Evolutionary conservation across 176 grass and related monocot species (phyloP), one percentile per base, ranked within the genome.

Genomic region (Carex scoparia): DNA sequence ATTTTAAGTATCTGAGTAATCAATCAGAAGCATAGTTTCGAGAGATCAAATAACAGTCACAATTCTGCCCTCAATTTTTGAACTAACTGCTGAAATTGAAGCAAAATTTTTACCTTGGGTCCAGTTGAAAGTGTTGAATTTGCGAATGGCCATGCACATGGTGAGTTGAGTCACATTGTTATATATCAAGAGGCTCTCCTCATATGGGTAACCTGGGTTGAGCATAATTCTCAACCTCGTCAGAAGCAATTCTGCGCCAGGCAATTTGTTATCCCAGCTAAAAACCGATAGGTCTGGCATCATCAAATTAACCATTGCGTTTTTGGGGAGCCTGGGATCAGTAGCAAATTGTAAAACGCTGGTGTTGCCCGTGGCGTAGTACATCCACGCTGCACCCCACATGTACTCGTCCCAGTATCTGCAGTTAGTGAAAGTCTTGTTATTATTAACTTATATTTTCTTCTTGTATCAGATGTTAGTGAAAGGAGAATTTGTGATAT

Each of bases 201-300:
- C 96, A 83, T 95, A 98, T 4, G 96, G 93, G 60, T 95, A 98
- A 0, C 96, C 96, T 0, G 93, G 96, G 82, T 92, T 98, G 83
- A 98, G 83, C 91, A 98, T 95, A 85, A 98, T 90, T 70, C 96
- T 89, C 28, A 98, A 74, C 48, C 96, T 87, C 1, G 93, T 89
- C 1, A 98, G 85, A 37, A 98, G 91, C 80, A 98, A 85, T 66
- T 90, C 46, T 19, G 96, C 93, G 7, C 93, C 96, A 1, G 96
- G 96, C 35, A 95, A 87, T 84, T 98, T 98, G 91, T 98, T 98
- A 88, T 98, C 96, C 96, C 96, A 98, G 84, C 93, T 98, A 86
- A 98, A 90, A 14, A 95, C 96, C 32, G 91, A 87, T 82, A 88
- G 86, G 85, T 98, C 91, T 56, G 91, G 85, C 79, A 94, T 88